Conservation (phyloP, 768 basidiomycete species). For the Pleurotus giganteus region DNA sequence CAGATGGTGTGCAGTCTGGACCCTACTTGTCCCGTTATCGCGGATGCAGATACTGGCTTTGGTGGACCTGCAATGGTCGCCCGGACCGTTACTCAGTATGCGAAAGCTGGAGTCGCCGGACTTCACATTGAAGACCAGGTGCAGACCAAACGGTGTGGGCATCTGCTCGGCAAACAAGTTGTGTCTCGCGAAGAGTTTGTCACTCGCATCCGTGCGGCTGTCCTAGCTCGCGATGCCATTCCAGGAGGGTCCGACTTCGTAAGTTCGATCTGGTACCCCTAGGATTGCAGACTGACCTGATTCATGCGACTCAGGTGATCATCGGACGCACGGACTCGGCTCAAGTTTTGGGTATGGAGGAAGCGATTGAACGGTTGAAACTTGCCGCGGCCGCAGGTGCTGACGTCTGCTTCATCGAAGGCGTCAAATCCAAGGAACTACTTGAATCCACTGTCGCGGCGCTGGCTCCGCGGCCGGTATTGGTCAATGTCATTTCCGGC, state of each 20-base stretch:
- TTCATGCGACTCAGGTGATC: slow-evolving; percentile 30
- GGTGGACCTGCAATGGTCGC: slow-evolving; percentile 70
- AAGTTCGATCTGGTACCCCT: slow-evolving; percentile 15
- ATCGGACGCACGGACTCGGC: slow-evolving; percentile 53
- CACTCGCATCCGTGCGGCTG: slow-evolving; percentile 77
- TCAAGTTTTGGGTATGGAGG: slow-evolving; percentile 48
- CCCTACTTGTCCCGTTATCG: slow-evolving; percentile 71
- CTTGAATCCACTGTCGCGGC: slow-evolving; percentile 35
- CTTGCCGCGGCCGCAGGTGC: slow-evolving; percentile 41
- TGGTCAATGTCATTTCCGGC: slow-evolving; percentile 49
- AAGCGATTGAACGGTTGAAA: too few species aligned
- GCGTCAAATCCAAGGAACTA: slow-evolving; percentile 43
- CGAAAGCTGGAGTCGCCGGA: too few species aligned
- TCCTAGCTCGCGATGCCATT: slow-evolving; percentile 71
- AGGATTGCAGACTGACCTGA: neutral
- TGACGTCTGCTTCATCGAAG: slow-evolving; percentile 55
- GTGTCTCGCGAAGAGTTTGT: too few species aligned
- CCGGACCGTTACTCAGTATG: too few species aligned
- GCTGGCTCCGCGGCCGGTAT: slow-evolving; percentile 41
- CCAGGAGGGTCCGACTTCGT: slow-evolving; percentile 77
- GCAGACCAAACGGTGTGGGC: too few species aligned
- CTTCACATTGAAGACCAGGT: too few species aligned
- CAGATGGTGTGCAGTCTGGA: slow-evolving; percentile 68
- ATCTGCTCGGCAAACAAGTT: too few species aligned
- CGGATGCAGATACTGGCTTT: slow-evolving; percentile 80